Evolutionary conservation across 352 stramenopile species (phyloP), one percentile per base, ranked within the genome.

Genomic region (Peronosclerospora sorghi): DNA sequence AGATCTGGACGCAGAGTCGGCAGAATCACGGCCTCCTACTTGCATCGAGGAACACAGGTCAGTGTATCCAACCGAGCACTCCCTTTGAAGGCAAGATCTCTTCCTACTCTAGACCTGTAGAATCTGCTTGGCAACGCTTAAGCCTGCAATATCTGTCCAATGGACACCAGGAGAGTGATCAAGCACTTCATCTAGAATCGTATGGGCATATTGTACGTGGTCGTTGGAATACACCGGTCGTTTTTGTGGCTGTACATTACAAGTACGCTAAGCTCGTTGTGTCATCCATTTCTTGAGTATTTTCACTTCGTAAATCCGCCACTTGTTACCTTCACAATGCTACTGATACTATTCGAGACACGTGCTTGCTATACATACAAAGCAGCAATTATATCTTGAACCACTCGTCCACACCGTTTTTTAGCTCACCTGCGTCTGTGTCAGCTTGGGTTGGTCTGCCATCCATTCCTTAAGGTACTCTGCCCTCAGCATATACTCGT

Each of bases 121-220:
- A 32, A 92, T 89, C 46, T 91, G 76, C 59, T 95, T 95, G 14
- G 83, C 83, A 19, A 91, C 56, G 7, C 74, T 57, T 18, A 95
- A 48, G 1, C 83, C 83, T 0, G 76, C 76, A 56, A 95, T 86
- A 40, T 95, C 82, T 8, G 62, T 59, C 83, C 83, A 95, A 26
- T 62, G 59, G 2, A 94, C 76, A 15, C 76, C 71, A 1, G 80
- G 82, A 0, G 78, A 90, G 19, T 73, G 65, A 21, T 94, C 74
- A 20, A 90, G 46, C 32, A 94, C 77, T 41, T 94, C 81, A 34
- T 92, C 76, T 14, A 94, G 38, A 34, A 94, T 84, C 9, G 69
- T 81, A 45, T 92, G 70, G 3, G 73, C 75, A 35, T 83, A 57
- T 32, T 83, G 55, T 8, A 63, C 51, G 54, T 89, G 61, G 39